Percentiles rank a stretch among this genome's conserved stretches.
phyloP scores from a whole-genome alignment of 495 filamentous ascomycete genomes.

The Talaromyces adpressus region DNA sequence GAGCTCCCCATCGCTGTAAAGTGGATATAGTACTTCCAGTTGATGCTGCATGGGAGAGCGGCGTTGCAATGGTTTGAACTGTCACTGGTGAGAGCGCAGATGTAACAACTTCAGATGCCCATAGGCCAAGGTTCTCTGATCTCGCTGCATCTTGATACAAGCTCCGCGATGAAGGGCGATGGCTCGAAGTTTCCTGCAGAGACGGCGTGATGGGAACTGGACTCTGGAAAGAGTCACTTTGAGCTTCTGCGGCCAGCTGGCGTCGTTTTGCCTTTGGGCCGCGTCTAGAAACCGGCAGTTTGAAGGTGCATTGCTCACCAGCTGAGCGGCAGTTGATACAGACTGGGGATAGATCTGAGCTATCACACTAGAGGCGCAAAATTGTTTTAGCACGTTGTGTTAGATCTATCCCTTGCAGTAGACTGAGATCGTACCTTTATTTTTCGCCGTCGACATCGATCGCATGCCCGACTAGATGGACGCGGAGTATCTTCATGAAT shows the following conservation, averaged over 20 bases:
- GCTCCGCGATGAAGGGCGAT: background rate
- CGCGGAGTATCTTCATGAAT: conserved; percentile 7
- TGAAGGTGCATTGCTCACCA: conserved; percentile 13
- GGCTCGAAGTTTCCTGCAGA: background rate
- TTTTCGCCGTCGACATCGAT: conserved; percentile 20
- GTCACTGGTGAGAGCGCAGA: conserved; percentile 15
- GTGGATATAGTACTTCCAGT: conserved; percentile 9
- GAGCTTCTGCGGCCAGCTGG: background rate
- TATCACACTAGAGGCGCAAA: conserved; percentile 11
- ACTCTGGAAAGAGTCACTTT: background rate
- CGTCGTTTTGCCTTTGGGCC: conserved; percentile 15
- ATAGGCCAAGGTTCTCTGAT: conserved; percentile 9
- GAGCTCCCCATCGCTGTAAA: conserved; percentile 15
- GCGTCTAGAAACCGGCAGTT: conserved; percentile 14
- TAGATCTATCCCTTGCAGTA: background rate
- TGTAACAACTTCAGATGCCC: conserved; percentile 12
- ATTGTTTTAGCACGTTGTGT: background rate
- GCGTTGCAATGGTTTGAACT: conserved; percentile 10
- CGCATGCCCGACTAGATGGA: conserved; percentile 12
- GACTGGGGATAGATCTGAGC: conserved; percentile 7
- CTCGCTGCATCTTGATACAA: background rate
- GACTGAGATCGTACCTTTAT: conserved; percentile 12
- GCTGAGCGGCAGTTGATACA: conserved; percentile 14
- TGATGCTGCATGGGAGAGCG: conserved; percentile 13
- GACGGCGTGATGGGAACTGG: conserved; percentile 3